Evolutionary conservation across 1,139 yeast species (phyloP).

Genomic region (Oligophagozyma castellii): DNA sequence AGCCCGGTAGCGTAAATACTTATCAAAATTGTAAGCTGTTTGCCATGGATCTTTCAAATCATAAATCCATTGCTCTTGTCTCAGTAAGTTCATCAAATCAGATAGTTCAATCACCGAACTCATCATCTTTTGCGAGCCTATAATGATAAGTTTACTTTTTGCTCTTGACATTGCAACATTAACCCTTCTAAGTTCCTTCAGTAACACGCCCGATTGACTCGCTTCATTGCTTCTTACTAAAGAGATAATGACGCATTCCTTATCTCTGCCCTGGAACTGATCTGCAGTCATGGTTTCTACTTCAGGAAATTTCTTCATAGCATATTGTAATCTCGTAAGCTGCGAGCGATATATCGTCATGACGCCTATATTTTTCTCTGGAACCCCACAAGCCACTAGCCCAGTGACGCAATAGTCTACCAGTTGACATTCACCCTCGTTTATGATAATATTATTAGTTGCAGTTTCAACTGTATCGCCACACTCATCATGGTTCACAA

Average conservation of each 20-base stretch:
- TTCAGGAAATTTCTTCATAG: conserved; percentile 29
- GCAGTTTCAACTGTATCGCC: conserved; percentile 40
- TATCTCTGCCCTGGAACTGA: conserved; percentile 92
- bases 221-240: conserved; percentile 68
- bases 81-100: conserved; percentile 49
- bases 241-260: conserved; percentile 77
- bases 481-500: conserved; percentile 57
- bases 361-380: conserved; percentile 50
- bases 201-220: conserved; percentile 59
- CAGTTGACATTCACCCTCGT: conserved; percentile 55
- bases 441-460: conserved; percentile 56
- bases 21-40: too few species aligned
- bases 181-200: conserved; percentile 81
- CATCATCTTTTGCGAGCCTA: conserved; percentile 66
- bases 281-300: conserved; percentile 87
- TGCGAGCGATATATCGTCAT: conserved; percentile 87
- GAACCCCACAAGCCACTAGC: conserved; percentile 47
- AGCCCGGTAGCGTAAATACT: too few species aligned
- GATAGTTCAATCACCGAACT: conserved; percentile 40
- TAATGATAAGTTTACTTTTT: conserved; percentile 60
- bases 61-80: conserved; percentile 51
- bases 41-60: conserved; percentile 12
- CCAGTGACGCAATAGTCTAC: conserved; percentile 50
- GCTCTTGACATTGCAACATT: conserved; percentile 94
- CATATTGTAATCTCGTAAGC: conserved; percentile 38